Evolutionary conservation across 176 grass and related monocot genomes (phyloP), one percentile per base, ranked within the genome.

Genomic region (Triticum urartu): DNA sequence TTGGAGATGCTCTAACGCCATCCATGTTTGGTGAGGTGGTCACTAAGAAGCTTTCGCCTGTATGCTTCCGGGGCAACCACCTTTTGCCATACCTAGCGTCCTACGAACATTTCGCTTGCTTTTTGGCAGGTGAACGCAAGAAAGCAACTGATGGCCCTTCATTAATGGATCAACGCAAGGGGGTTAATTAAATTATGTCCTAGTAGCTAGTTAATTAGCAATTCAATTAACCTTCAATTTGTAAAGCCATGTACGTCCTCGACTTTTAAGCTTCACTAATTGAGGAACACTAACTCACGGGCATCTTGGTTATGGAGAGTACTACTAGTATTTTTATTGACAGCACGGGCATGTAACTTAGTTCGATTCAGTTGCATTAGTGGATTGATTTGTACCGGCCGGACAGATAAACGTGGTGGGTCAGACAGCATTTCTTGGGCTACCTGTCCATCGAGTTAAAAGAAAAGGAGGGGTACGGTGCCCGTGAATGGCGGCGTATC

Each of bases 401-500:
- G 42, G 36, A 13, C 63, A 62, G 1, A 60, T 25, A 69, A 68
- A 18, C 38, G 28, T 82, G 62, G 62, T 76, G 75, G 88, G 36
- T 68, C 64, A 5, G 43, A 58, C 14, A 62, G 14, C 78, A 81
- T 74, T 76, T 63, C n/a, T 72, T 11, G 70, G 52, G 36, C 36
- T 11, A 6, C 4, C 8, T 25, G 40, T 42, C 35, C 6, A 3
- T 3, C 40, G 7, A 42, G 15, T 18, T 54, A 54, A 18, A 52
- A 15, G 4, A 38, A 33, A 38, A 38, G n/a, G 20, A 42, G n/a
- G 0, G 14, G n/a, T 18, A 0, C 42, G 14, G n/a, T 18, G 0
- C 42, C 50, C 72, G 52, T 13, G 64, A 78, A 72, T 90, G 84
- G 39, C 72, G 84, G 72, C 3, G 24, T 59, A 59, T 80, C 82